These are phyloP conservation scores for Coniochaeta pulveracea DNA, from an alignment of 2,329 filamentous ascomycete species.

Conservation along the genomic window DNA sequence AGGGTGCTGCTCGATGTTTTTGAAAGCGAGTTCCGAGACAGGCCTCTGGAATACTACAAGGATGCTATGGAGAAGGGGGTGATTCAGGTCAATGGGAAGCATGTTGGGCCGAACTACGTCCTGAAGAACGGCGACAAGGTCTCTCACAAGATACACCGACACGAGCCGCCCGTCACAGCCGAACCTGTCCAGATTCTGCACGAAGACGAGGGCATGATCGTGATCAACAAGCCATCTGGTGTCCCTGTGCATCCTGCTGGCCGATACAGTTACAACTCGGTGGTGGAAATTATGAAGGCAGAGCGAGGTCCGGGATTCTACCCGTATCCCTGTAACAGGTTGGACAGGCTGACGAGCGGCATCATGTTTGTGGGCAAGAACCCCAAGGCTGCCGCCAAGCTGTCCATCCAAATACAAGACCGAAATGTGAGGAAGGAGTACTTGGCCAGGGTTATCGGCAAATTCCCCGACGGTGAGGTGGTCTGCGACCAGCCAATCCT, in stretches of 20 bases:
- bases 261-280: constrained; percentile 89
- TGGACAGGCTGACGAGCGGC: constrained; percentile 87
- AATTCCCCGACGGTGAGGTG: constrained; percentile 84
- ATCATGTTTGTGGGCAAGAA: constrained; percentile 98
- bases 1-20: constrained; percentile 79
- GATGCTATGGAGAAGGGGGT: constrained; percentile 69
- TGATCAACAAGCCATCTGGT: constrained; percentile 93
- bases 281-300: constrained; percentile 85
- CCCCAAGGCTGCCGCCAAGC: constrained; percentile 62
- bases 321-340: constrained; percentile 71
- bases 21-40: constrained; percentile 80
- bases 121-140: constrained; percentile 85
- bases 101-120: constrained; percentile 53
- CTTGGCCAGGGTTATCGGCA: constrained; percentile 77
- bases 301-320: constrained; percentile 48
- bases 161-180: constrained; percentile 85
- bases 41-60: constrained; percentile 77
- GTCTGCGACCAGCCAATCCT: constrained; percentile 91
- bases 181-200: constrained; percentile 73
- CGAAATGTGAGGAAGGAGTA: constrained; percentile 93
- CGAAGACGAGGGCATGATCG: constrained; percentile 86
- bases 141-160: constrained; percentile 86
- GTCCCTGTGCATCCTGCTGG: constrained; percentile 93
- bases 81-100: constrained; percentile 70
- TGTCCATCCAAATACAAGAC: constrained; percentile 65